These are phyloP conservation scores for Aspergillus clavatus DNA, from an alignment of 2,329 filamentous ascomycete species.

Conservation along the genomic window DNA sequence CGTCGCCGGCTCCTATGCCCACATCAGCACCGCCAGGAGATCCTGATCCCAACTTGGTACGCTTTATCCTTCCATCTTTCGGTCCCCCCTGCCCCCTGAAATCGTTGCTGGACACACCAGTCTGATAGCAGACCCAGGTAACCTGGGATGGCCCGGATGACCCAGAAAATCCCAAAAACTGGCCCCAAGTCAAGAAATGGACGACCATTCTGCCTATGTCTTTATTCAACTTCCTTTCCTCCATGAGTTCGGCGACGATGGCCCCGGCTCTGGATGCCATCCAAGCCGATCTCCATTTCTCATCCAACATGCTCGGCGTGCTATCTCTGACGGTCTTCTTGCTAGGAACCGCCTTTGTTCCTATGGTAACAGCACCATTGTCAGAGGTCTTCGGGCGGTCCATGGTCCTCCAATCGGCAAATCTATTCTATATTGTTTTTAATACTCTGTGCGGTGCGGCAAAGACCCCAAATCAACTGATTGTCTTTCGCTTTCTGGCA, in stretches of 20 bases:
- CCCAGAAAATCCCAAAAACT: conserved; percentile 48
- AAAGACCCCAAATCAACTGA: not conserved
- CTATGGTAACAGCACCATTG: conserved; percentile 47
- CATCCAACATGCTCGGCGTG: conserved; percentile 39
- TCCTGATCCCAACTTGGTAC: no score
- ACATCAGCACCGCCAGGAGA: no score
- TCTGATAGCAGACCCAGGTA: no score
- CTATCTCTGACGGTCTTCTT: conserved; percentile 53
- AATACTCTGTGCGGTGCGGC: conserved; percentile 52
- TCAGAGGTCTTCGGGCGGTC: conserved; percentile 53
- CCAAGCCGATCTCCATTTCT: conserved; percentile 49
- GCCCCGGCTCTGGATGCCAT: conserved; percentile 50
- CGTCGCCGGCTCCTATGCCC: no score
- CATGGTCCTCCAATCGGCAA: conserved; percentile 49
- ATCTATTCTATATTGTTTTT: conserved; percentile 52
- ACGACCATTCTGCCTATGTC: conserved; percentile 50
- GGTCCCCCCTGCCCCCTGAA: no score
- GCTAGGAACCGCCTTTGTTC: conserved; percentile 50
- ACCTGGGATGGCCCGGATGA: conserved; percentile 51
- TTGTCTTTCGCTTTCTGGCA: conserved; percentile 2
- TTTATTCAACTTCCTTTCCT: conserved; percentile 56
- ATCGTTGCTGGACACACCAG: no score
- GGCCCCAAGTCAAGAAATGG: conserved; percentile 55
- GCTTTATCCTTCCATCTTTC: no score
- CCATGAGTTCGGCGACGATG: conserved; percentile 58